Evolutionary conservation across 2,329 filamentous ascomycete genomes (phyloP), one percentile per base, ranked within the genome.

Genomic region (Bipolaris gigantea): DNA sequence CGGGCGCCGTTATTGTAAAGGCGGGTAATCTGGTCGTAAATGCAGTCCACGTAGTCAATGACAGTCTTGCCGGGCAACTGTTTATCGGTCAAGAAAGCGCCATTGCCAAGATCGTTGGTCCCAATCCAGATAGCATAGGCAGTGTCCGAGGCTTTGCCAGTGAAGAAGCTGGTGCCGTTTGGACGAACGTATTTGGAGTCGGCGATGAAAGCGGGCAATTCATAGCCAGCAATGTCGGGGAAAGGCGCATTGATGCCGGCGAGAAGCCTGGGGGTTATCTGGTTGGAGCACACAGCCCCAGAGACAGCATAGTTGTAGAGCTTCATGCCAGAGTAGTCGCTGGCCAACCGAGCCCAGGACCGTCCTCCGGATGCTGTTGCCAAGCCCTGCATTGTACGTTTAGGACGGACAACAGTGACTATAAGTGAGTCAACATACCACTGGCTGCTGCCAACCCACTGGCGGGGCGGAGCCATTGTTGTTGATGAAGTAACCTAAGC

Each of bases 71-170:
- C 82, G 0, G 76, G 63, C 4, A 80, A 72, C 67, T 90, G 86
- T 21, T 78, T 79, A 66, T 90, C 87, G 4, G 81, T 84, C 30
- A 92, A 71, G 66, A 92, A 88, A 8, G 82, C 87, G 47, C 79
- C 73, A 52, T 78, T 79, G 19, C 89, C 89, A 9, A 93, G 77
- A 65, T 94, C 89, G 67, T 93, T 93, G 21, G 89, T 92, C 3
- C 89, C 89, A 63, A 92, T 91, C 88, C 88, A 92, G 46, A 92
- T 81, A 1, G 85, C 81, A 65, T 91, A 92, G 2, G 90, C 85
- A 0, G 88, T 90, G 58, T 86, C 85, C 27, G 82, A 74, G 1
- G 80, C 63, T 2, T 77, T 79, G 41, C 77, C 75, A 32, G 72
- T 66, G 53, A 82, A 72, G 53, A 83, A 73, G 5, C 73, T 72